Percentiles rank a stretch among this genome's conserved stretches.
phyloP scores from a whole-genome alignment of 2,329 filamentous ascomycete species.

The Trichoderma afroharzianum region DNA sequence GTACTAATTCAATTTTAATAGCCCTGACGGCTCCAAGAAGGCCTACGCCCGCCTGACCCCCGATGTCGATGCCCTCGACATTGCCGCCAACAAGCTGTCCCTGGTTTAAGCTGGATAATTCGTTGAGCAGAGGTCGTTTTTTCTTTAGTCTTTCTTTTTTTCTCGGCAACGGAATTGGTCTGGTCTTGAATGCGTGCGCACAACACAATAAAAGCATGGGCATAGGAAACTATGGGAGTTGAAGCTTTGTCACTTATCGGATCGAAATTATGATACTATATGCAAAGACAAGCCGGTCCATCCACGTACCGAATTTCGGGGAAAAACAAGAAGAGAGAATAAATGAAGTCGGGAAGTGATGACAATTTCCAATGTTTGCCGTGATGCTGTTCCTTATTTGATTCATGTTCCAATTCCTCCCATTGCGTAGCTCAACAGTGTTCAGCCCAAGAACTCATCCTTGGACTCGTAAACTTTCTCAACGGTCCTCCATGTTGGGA shows the following conservation, averaged over 20 bases:
- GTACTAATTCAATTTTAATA: conserved; percentile 34
- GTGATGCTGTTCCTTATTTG: background rate
- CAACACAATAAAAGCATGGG: conserved; percentile 26
- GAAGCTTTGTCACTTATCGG: conserved; percentile 34
- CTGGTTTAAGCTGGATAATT: conserved; percentile 69
- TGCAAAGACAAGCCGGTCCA: conserved; percentile 19
- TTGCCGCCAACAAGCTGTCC: conserved; percentile 97
- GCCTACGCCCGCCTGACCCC: conserved; percentile 92
- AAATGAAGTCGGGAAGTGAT: conserved; percentile 1
- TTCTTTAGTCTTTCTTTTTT: conserved; percentile 15
- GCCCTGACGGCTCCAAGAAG: conserved; percentile 98
- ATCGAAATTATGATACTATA: conserved; percentile 32
- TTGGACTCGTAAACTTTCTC: background rate
- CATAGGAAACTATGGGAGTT: conserved; percentile 37
- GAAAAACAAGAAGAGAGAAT: background rate
- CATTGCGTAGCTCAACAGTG: background rate
- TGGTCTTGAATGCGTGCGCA: conserved; percentile 30
- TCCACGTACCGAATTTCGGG: conserved; percentile 7
- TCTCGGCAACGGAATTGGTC: conserved; percentile 41
- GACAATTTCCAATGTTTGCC: background rate
- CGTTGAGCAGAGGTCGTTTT: background rate
- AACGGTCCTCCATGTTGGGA: background rate
- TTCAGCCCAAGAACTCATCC: background rate
- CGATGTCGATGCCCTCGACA: conserved; percentile 97
- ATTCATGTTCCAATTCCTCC: background rate